Base-by-base conservation (phyloP, 768 basidiomycete species). In the Ramaria rubella region DNA sequence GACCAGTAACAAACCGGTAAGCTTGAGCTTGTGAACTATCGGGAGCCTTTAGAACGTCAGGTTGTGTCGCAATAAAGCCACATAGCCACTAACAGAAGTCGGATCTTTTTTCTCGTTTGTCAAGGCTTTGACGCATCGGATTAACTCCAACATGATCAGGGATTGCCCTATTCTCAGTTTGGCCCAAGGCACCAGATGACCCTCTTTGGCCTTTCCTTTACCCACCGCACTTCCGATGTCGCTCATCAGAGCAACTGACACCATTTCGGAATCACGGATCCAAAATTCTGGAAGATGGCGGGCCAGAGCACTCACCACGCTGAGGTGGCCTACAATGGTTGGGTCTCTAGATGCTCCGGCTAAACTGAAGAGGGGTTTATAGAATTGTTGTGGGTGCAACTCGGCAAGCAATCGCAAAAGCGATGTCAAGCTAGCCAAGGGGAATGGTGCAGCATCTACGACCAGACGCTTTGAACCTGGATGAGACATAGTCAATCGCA, bases 201-300 rank as follows among this genome's bases (percentile, higher is more conserved):
- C 64, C n/a, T 60, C 62, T 49, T 58, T 57, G 27, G 46, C 34
- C 42, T 67, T 62, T 12, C 59, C 57, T n/a, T 49, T 59, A 23
- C 59, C 57, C 11, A 65, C 68, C 6, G 63, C 65, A 31, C 49
- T 51, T 38, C 58, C 59, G 8, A 73, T 67, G 59, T 81, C 80
- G 56, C 77, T 81, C 75, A 85, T 78, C 40, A 89, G 64, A 9
- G 83, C 87, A 2, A 89, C 76, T 3, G 82, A 74, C 62, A 88
- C 71, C 87, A 90, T 90, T 62, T 89, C 87, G 5, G 81, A 73
- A 65, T 89, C 82, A 23, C 78, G 75, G 6, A 75, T 74, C 86
- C 85, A 89, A 61, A 83, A 81, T 58, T 82, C 81, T 2, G 79
- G 74, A 15, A 87, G 70, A 62, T 80, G 79, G 29, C 73, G 75